Conservation (phyloP, 192 early-diverging fungal genomes). For the Coemansia sp. region DNA sequence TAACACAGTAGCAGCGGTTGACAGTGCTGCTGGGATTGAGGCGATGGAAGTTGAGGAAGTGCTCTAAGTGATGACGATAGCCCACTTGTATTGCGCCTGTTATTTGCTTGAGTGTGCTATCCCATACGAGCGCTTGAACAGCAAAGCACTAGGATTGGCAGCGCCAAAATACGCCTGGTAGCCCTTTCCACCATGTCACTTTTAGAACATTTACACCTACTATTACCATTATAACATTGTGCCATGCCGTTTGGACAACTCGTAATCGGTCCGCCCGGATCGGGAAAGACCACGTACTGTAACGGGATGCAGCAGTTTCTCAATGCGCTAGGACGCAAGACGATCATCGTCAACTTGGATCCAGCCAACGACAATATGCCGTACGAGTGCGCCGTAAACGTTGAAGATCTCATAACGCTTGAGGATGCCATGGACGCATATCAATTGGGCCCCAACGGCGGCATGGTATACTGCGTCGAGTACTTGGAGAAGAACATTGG, state of each 20-base stretch:
- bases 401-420: constrained; percentile 90
- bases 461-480: constrained; percentile 96
- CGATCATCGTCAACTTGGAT: constrained; percentile 95
- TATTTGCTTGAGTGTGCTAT: background rate
- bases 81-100: background rate
- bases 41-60: constrained; percentile 26
- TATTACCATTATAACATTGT: too few species aligned
- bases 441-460: constrained; percentile 93
- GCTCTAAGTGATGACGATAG: background rate
- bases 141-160: background rate
- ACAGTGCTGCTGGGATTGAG: background rate
- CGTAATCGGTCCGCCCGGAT: constrained; percentile 93
- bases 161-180: background rate
- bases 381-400: constrained; percentile 81
- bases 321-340: constrained; percentile 74
- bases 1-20: background rate
- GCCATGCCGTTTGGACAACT: constrained; percentile 67
- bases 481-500: constrained; percentile 90
- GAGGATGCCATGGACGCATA: constrained; percentile 93
- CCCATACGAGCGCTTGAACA: background rate
- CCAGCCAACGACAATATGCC: constrained; percentile 93
- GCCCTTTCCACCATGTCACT: background rate
- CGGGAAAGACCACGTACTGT: constrained; percentile 97
- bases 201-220: background rate
- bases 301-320: constrained; percentile 88